Evolutionary conservation across 2,329 filamentous ascomycete species (phyloP), one percentile per base, ranked within the genome.

Genomic region (Tympanopsis confertula): DNA sequence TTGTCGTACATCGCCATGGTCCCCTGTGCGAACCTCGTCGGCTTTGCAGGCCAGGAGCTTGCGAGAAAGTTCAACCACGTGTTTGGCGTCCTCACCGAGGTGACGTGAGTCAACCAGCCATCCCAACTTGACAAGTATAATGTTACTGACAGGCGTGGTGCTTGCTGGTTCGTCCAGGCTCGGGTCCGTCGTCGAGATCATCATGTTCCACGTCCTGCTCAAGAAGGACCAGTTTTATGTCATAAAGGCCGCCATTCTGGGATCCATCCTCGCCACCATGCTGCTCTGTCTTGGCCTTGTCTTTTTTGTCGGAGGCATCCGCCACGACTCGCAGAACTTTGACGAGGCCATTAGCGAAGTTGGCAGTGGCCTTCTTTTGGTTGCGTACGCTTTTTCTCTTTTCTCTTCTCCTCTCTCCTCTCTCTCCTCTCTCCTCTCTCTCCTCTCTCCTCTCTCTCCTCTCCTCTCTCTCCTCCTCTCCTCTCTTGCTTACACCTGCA

Each of bases 201-300:
- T 93, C 35, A 62, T 93, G 20, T 91, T 93, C 58, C 80, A 89
- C 64, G 72, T 88, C 2, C 61, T 93, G 35, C 66, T 91, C 4
- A 55, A 54, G 12, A 57, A 63, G 2, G 46, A 65, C 38, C 57
- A 64, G 54, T 78, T 81, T 42, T 66, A 70, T 13, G 82, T 91
- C 47, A 85, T 93, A 47, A 76, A 86, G 51, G 84, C 84, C 38
- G 86, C 86, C 19, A 88, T 93, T 39, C 62, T 93, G 0, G 86
- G 86, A 22, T 89, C 84, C 0, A 82, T 93, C 33, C 57, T 94
- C 22, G 85, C 86, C 12, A 93, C 86, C 20, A 71, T 91, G 60
- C 61, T 93, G 35, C 66, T 93, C 1, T 93, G 86, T 47, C 59
- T 93, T 19, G 86, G 86, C 0, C 51, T 80, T 38, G 91, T 85